Base-by-base conservation (phyloP, 2,329 filamentous ascomycete genomes). In the Penicillium rolfsii region DNA sequence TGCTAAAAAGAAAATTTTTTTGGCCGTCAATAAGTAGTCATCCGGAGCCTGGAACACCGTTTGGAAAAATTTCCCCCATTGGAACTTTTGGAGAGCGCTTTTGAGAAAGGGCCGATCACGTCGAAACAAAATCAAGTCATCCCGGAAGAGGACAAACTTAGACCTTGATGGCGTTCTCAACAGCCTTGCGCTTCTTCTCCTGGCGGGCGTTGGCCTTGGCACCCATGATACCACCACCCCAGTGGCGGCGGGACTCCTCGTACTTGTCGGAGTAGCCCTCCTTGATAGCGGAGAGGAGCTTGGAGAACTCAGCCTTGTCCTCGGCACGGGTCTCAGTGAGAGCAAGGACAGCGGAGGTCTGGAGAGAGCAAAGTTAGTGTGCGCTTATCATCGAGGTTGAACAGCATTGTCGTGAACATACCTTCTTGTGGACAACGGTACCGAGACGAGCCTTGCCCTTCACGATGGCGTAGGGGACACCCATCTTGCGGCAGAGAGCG, bases 381-480 rank as follows among this genome's bases (percentile, higher is more conserved):
- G n/a, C 48, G 5, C 30, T n/a, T 36, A 19, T 30, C 3, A 35
- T 48, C 14, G 1, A n/a, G 2, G n/a, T n/a, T 12, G n/a, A 4
- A 22, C 1, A 48, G 14, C 22, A n/a, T 14, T 35, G 19, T 8
- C 11, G 16, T 30, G 11, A 48, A 28, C 53, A 55, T 55, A 55
- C 53, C 53, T 99, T 99, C 90, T 99, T 97, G 91, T 99, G 94
- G 71, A 99, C 94, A 73, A 99, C 94, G 65, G 95, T 98, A 74
- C 95, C 95, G 76, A 99, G 91, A 84, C 95, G 90, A 73, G 95
- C 95, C 91, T 99, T 99, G 85, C 95, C 95, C 91, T 99, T 99
- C 80, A 99, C 88, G 75, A 99, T 98, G 79, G 93, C 95, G 82
- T 98, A 99, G 69, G 96, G 95, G 74, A 97, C 89, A 84, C 96